Percentiles rank a stretch among this genome's conserved stretches.
phyloP scores from a whole-genome alignment of 352 stramenopile species.

The Pythium folliculosum region DNA sequence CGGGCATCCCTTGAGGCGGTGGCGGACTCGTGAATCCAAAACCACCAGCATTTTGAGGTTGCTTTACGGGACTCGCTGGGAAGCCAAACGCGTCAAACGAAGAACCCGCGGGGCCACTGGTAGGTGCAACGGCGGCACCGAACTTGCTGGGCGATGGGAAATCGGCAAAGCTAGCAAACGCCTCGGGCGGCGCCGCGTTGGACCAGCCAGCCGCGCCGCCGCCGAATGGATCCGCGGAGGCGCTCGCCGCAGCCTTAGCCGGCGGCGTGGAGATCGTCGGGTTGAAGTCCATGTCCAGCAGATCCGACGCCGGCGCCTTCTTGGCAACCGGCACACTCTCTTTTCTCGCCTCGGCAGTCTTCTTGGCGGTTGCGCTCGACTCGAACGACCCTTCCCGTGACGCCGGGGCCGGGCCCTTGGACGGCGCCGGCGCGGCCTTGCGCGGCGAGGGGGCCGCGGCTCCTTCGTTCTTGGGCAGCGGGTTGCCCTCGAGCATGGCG shows the following conservation, averaged over 20 bases:
- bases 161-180: constrained; percentile 68
- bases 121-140: constrained; percentile 13
- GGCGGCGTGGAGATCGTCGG: constrained; percentile 46
- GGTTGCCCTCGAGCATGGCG: constrained; percentile 48
- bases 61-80: constrained; percentile 50
- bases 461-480: constrained; percentile 24
- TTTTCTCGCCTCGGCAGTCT: constrained; percentile 62
- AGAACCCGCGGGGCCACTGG: background rate
- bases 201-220: constrained; percentile 23
- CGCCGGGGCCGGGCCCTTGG: constrained; percentile 24
- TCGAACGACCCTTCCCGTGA: constrained; percentile 29
- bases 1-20: constrained; percentile 12
- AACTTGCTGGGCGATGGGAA: constrained; percentile 40
- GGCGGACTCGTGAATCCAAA: constrained; percentile 25
- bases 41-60: constrained; percentile 13
- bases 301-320: constrained; percentile 42
- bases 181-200: constrained; percentile 24
- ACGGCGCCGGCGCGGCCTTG: constrained; percentile 11
- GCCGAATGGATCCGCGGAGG: constrained; percentile 26
- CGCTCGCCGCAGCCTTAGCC: background rate
- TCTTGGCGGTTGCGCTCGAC: constrained; percentile 26
- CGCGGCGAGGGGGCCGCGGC: constrained; percentile 31
- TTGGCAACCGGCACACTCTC: constrained; percentile 39
- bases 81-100: constrained; percentile 59
- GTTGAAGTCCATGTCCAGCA: constrained; percentile 75